These are phyloP conservation scores for Nannizziopsis arthrosporioides DNA, from an alignment of 2,329 filamentous ascomycete species.

Conservation along the genomic window DNA sequence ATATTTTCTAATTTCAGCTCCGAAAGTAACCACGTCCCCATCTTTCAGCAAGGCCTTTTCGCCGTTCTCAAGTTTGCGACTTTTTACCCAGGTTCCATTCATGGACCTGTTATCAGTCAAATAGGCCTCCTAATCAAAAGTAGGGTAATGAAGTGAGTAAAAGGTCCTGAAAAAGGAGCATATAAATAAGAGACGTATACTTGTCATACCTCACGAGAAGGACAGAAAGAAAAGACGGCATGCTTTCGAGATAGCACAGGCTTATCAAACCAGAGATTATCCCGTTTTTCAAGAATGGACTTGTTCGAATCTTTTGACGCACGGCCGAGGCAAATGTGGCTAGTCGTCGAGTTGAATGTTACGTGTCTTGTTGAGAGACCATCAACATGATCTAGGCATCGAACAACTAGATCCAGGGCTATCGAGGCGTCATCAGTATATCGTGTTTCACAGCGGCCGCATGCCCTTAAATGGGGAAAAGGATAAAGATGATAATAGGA, in stretches of 20 bases:
- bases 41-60: conserved; percentile 30
- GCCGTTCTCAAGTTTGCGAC: conserved; percentile 29
- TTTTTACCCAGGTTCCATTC: conserved; percentile 51
- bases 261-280: conserved; percentile 38
- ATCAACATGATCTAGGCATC: background rate
- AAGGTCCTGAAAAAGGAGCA: background rate
- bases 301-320: conserved; percentile 31
- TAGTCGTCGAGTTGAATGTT: conserved; percentile 21
- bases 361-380: conserved; percentile 13
- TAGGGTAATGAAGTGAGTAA: background rate
- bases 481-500: no score
- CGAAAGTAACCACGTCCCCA: conserved; percentile 35
- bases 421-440: background rate
- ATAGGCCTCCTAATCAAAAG: conserved; percentile 30
- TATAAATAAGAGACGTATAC: background rate
- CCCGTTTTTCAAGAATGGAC: conserved; percentile 24
- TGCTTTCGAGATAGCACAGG: conserved; percentile 39
- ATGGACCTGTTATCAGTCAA: conserved; percentile 48
- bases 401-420: background rate
- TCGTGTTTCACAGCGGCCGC: background rate
- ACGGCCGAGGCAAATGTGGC: conserved; percentile 30
- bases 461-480: no score
- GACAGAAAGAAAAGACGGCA: conserved; percentile 26
- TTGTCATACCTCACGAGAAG: conserved; percentile 21
- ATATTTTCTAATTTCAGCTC: conserved; percentile 40